Conservation (phyloP, 306 rosid genomes). For the Fragaria ananassa region DNA sequence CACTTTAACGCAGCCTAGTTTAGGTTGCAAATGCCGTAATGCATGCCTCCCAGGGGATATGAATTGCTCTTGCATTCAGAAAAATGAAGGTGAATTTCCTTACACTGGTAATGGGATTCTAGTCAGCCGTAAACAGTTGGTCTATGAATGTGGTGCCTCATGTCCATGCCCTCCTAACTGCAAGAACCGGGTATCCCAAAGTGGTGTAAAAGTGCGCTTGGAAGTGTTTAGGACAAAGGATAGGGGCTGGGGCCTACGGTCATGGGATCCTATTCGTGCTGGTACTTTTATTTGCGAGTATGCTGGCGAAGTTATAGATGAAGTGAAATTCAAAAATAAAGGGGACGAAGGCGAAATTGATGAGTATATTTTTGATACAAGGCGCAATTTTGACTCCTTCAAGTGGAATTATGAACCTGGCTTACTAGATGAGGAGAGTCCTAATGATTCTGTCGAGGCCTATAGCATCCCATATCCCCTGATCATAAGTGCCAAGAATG, state of each 20-base stretch:
- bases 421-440: constrained; percentile 40
- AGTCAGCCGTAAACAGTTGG: constrained; percentile 46
- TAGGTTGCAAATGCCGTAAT: constrained; percentile 44
- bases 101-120: constrained; percentile 47
- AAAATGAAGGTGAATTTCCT: constrained; percentile 59
- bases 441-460: constrained; percentile 34
- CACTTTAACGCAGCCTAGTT: constrained; percentile 29
- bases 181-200: constrained; percentile 58
- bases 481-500: constrained; percentile 49
- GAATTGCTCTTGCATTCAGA: constrained; percentile 55
- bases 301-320: constrained; percentile 61
- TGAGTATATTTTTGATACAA: constrained; percentile 57
- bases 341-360: constrained; percentile 31
- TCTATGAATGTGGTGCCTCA: constrained; percentile 62
- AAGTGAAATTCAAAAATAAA: constrained; percentile 22
- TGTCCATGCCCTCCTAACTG: constrained; percentile 59
- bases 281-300: constrained; percentile 65
- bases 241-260: constrained; percentile 70
- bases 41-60: constrained; percentile 52
- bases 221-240: constrained; percentile 61
- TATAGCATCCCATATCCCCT: constrained; percentile 46
- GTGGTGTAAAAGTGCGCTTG: constrained; percentile 42
- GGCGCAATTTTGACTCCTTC: constrained; percentile 39
- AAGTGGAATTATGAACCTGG: constrained; percentile 57
- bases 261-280: constrained; percentile 62